Conservation (phyloP, 2,329 filamentous ascomycete species). For the Paraphaeosphaeria minitans region DNA sequence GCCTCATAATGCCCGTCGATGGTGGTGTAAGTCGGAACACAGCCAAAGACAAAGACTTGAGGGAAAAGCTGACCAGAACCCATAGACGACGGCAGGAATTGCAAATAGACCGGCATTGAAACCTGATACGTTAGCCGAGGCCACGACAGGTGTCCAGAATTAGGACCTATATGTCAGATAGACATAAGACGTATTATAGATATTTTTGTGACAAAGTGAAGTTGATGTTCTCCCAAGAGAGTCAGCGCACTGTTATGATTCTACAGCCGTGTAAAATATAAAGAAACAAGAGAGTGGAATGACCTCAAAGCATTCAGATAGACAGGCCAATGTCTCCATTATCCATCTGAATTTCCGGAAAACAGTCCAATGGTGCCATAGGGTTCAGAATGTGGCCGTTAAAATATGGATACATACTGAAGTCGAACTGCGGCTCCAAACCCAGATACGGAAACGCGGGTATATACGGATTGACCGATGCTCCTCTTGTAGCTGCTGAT, state of each 20-base stretch:
- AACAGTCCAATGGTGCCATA: constrained; percentile 14
- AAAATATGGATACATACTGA: constrained; percentile 2
- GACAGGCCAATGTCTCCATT: background rate
- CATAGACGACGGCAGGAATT: constrained; percentile 30
- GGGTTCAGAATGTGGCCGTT: background rate
- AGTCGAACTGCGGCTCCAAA: constrained; percentile 1
- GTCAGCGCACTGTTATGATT: too few species aligned
- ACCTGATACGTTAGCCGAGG: constrained; percentile 19
- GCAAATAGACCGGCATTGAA: constrained; percentile 30
- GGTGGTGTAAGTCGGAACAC: constrained; percentile 22
- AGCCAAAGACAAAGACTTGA: background rate
- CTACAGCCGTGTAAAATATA: background rate
- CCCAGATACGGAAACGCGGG: constrained; percentile 17
- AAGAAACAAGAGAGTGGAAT: background rate
- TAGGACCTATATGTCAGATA: background rate
- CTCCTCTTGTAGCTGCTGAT: background rate
- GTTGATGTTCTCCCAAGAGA: too few species aligned
- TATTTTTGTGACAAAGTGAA: too few species aligned
- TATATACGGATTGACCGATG: constrained; percentile 7
- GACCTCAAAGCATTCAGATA: background rate
- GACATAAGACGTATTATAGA: too few species aligned
- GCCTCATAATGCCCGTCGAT: constrained; percentile 28
- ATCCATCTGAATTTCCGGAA: constrained; percentile 14
- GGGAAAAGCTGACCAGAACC: background rate
- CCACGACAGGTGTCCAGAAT: constrained; percentile 18